phyloP scores from a whole-genome alignment of 2,329 filamentous ascomycete genomes.

The Dactylellina haptotyla region DNA sequence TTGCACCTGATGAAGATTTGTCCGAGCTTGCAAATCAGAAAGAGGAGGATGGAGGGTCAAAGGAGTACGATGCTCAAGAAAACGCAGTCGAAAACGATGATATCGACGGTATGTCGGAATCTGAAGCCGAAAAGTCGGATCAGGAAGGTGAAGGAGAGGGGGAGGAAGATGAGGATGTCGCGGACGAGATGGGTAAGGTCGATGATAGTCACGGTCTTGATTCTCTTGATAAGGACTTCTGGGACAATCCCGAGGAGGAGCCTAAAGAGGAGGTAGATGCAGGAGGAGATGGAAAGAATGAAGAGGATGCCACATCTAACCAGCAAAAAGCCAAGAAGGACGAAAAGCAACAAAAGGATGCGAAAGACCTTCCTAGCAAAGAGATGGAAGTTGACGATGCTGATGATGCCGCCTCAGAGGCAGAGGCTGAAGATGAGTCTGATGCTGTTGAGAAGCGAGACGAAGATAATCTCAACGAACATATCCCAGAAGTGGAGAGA shows the following conservation, averaged over 20 bases:
- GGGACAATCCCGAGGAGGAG: constrained; percentile 73
- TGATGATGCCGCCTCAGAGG: constrained; percentile 61
- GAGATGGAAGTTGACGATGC: constrained; percentile 69
- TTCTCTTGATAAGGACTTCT: constrained; percentile 97
- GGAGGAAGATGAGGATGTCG: constrained; percentile 74
- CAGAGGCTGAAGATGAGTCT: constrained; percentile 51
- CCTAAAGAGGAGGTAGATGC: constrained; percentile 66
- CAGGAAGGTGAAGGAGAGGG: constrained; percentile 71
- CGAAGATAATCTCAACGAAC: constrained; percentile 74
- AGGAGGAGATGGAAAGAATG: constrained; percentile 56
- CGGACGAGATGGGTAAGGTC: constrained; percentile 89
- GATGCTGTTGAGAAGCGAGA: constrained; percentile 68
- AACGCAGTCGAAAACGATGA: constrained; percentile 95
- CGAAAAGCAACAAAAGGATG: constrained; percentile 59
- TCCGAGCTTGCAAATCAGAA: constrained; percentile 85
- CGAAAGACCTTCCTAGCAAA: constrained; percentile 71
- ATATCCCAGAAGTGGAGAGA: constrained; percentile 81
- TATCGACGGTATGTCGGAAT: constrained; percentile 84
- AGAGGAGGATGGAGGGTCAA: constrained; percentile 61
- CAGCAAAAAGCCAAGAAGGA: constrained; percentile 61
- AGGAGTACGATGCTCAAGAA: constrained; percentile 79
- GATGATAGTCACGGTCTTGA: constrained; percentile 90
- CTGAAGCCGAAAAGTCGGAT: constrained; percentile 66
- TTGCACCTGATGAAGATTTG: constrained; percentile 91
- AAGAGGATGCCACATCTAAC: constrained; percentile 59